Evolutionary conservation across 2,329 filamentous ascomycete species (phyloP).

Genomic region (Rhytidhysteron rufulum): DNA sequence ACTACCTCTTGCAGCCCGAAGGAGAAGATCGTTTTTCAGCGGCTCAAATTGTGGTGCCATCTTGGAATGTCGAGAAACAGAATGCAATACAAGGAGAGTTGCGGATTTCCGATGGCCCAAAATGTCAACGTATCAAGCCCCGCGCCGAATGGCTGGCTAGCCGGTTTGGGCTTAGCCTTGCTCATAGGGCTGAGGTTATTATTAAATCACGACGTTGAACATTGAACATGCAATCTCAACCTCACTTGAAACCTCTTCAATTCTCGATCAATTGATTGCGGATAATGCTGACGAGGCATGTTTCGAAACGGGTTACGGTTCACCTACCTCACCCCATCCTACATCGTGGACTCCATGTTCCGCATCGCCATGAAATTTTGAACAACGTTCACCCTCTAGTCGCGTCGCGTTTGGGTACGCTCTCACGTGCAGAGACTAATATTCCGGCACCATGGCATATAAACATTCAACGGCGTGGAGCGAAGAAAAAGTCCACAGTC

Average conservation of each 20-base stretch:
- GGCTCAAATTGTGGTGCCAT: slow-evolving; percentile 75
- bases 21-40: slow-evolving; percentile 85
- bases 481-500: slow-evolving; percentile 38
- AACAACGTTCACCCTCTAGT: slow-evolving; percentile 6
- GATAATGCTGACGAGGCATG: slow-evolving; percentile 1
- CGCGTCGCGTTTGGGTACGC: slow-evolving; percentile 23
- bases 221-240: not conserved
- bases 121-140: not conserved
- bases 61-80: slow-evolving; percentile 26
- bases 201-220: too few species aligned
- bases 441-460: slow-evolving; percentile 11
- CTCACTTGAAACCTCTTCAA: not conserved
- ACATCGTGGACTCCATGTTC: too few species aligned
- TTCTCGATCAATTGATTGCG: too few species aligned
- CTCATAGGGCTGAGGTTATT: not conserved
- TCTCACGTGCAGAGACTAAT: slow-evolving; percentile 21
- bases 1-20: slow-evolving; percentile 83
- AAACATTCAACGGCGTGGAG: slow-evolving; percentile 28
- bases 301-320: too few species aligned
- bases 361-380: too few species aligned
- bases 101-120: not conserved
- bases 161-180: not conserved
- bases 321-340: too few species aligned
- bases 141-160: not conserved
- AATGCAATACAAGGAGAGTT: too few species aligned